Percentiles rank a stretch among this genome's conserved stretches.
These are phyloP conservation scores for Paxillus involutus DNA, from an alignment of 768 basidiomycete species.

Conservation along the genomic window DNA sequence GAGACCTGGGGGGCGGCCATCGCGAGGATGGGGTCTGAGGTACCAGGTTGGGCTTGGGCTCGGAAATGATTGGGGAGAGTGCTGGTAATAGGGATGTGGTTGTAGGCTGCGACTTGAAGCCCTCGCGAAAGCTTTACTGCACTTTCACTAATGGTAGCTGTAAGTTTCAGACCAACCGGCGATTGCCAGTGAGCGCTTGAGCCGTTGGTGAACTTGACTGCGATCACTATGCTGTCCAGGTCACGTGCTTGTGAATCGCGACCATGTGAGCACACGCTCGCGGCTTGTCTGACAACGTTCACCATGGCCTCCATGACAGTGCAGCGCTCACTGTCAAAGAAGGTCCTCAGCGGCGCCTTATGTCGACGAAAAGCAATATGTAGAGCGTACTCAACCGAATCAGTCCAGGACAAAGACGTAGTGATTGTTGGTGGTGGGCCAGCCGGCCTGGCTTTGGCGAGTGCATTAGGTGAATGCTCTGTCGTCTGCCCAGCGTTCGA, in stretches of 20 bases:
- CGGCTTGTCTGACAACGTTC: background rate
- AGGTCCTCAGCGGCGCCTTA: background rate
- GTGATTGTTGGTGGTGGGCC: slow-evolving; percentile 96
- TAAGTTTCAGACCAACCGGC: too few species aligned
- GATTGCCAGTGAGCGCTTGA: too few species aligned
- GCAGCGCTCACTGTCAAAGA: slow-evolving; percentile 7
- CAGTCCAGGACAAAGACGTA: slow-evolving; percentile 67
- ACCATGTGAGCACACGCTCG: too few species aligned
- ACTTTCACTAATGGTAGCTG: too few species aligned
- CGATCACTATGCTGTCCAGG: background rate
- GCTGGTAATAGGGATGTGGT: background rate
- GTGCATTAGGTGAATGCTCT: slow-evolving; percentile 67
- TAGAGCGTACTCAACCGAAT: slow-evolving; percentile 19
- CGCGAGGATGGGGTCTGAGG: slow-evolving; percentile 11
- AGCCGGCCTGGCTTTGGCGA: slow-evolving; percentile 85
- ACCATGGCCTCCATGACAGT: slow-evolving; percentile 8
- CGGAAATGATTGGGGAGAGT: background rate
- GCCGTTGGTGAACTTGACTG: too few species aligned
- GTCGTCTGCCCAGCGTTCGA: background rate
- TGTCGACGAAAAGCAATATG: slow-evolving; percentile 2
- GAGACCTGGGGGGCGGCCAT: slow-evolving; percentile 61
- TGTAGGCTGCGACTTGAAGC: background rate
- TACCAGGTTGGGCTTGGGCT: too few species aligned
- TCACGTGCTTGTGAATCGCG: background rate
- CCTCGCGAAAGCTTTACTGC: too few species aligned